phyloP scores from a whole-genome alignment of 441 rosid genomes.

The Viola pubescens region DNA sequence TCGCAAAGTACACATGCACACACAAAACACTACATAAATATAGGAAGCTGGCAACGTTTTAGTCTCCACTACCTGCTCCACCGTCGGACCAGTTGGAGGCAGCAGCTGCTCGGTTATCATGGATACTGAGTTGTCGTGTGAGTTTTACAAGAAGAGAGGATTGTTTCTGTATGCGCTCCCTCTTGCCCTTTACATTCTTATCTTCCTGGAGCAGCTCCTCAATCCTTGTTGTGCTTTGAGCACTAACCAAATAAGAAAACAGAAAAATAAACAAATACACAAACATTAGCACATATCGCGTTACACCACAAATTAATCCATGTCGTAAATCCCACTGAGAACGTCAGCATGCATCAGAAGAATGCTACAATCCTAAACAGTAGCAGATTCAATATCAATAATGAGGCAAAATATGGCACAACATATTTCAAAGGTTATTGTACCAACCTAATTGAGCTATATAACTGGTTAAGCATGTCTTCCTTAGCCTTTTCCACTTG shows the following conservation, averaged over 20 bases:
- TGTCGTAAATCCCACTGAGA: too few species aligned
- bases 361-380: too few species aligned
- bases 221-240: conserved; percentile 68
- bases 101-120: conserved; percentile 91
- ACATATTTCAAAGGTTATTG: not conserved
- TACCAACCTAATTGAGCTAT: conserved; percentile 82
- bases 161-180: conserved; percentile 83
- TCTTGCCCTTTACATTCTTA: conserved; percentile 62
- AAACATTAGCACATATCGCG: not conserved
- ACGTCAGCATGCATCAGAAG: too few species aligned
- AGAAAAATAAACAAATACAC: not conserved
- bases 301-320: too few species aligned
- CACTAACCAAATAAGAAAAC: conserved; percentile 32
- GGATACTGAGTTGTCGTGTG: conserved; percentile 76
- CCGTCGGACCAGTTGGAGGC: conserved; percentile 68
- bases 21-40: not conserved
- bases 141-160: conserved; percentile 80
- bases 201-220: conserved; percentile 92
- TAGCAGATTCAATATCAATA: too few species aligned
- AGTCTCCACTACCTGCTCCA: conserved; percentile 41
- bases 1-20: not conserved
- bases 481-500: conserved; percentile 99
- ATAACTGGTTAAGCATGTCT: conserved; percentile 96
- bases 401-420: too few species aligned
- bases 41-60: not conserved